phyloP scores from a whole-genome alignment of 2,329 filamentous ascomycete species.

The Arthrinium phaeospermum region DNA sequence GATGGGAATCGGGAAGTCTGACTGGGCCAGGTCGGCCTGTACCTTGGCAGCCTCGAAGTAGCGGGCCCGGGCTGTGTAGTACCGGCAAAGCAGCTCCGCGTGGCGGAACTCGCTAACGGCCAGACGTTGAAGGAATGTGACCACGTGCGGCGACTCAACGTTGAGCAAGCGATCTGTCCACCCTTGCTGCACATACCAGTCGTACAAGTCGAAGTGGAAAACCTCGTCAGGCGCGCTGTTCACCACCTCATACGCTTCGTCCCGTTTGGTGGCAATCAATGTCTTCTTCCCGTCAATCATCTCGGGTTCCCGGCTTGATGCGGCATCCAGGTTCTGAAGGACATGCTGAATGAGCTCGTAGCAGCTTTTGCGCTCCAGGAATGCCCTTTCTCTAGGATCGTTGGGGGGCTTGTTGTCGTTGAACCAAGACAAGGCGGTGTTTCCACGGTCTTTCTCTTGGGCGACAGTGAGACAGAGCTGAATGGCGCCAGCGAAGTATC shows the following conservation, averaged over 20 bases:
- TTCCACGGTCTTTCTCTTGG: constrained; percentile 83
- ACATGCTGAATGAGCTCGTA: constrained; percentile 90
- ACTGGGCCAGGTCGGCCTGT: constrained; percentile 82
- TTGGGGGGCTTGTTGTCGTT: constrained; percentile 77
- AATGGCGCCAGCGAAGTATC: constrained; percentile 94
- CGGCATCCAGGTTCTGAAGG: constrained; percentile 76
- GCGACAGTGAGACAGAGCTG: constrained; percentile 85
- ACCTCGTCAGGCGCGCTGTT: constrained; percentile 88
- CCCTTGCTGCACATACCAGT: constrained; percentile 90
- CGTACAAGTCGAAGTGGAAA: constrained; percentile 95
- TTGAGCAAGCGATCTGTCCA: constrained; percentile 86
- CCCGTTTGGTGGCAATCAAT: constrained; percentile 75
- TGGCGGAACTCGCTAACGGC: constrained; percentile 75
- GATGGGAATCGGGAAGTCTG: constrained; percentile 79
- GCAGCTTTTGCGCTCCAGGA: constrained; percentile 74
- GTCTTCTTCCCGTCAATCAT: constrained; percentile 80
- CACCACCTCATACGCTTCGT: constrained; percentile 90
- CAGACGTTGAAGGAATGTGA: constrained; percentile 82
- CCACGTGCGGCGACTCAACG: constrained; percentile 83
- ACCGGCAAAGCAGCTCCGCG: constrained; percentile 90
- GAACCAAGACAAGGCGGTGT: constrained; percentile 83
- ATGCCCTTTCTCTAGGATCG: constrained; percentile 73
- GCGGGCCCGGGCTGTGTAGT: constrained; percentile 82
- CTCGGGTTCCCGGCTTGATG: constrained; percentile 71
- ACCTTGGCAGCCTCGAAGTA: constrained; percentile 90